Evolutionary conservation across 768 basidiomycete genomes (phyloP), one percentile per base, ranked within the genome.

Genomic region (Agrocybe pediades): DNA sequence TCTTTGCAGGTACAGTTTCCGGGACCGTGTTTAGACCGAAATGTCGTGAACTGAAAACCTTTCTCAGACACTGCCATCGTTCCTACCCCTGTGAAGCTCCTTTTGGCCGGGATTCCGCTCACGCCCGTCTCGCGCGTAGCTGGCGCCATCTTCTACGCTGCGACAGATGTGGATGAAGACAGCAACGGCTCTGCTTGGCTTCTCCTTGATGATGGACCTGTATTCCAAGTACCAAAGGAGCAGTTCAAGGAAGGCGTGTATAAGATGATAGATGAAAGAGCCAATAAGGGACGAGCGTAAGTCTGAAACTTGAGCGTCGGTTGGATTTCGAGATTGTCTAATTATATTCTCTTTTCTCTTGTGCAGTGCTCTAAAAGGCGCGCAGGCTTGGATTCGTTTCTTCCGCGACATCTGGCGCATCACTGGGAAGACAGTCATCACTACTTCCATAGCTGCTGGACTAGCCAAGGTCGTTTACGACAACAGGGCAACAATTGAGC

Each of bases 241-340:
- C 68, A 76, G 46, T 73, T 84, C 62, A 76, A 74, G 54, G 56
- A 71, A 42, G 82, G 82, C 2, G 78, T 84, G 19, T 84, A 84
- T 62, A 70, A 70, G 49, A 74, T 83, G 72, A 72, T 84, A 17
- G 76, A 81, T 50, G 64, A 69, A n/a, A 65, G 77, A 43, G 65
- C 64, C 3, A 79, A 78, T 57, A 54, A 61, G 0, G 48, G 68
- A n/a, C 58, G 60, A 44, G 65, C 61, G 73, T 74, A 53, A 46
- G 68, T 65, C 8, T 13, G 33, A 4, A 27, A 9, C 26, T 23
- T 43, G 21, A 44, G 39, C n/a, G 20, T 43, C 43, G 9, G 30
- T 26, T 36, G 15, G 7, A 17, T 42, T 30, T 9, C 9, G 15
- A 27, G 33, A n/a, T 41, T 8, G 25, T 15, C 23, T 39, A n/a